phyloP scores from a whole-genome alignment of 2,329 filamentous ascomycete species.

The Colletotrichum sp. region DNA sequence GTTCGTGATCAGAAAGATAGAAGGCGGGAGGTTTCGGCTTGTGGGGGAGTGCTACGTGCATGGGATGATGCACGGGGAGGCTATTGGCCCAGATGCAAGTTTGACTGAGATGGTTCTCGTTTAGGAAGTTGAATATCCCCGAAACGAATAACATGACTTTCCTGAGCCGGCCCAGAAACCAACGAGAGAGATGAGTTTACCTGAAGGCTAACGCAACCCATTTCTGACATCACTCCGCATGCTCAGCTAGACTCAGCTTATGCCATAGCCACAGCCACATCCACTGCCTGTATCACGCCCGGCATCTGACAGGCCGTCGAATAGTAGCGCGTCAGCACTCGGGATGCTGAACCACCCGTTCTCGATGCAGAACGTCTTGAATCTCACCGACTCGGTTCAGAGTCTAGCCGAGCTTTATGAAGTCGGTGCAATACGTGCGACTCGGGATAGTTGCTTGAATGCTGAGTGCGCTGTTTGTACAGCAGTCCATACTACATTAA shows the following conservation, averaged over 20 bases:
- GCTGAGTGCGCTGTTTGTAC: background rate
- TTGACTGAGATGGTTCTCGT: background rate
- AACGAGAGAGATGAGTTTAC: rapidly evolving
- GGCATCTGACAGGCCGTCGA: background rate
- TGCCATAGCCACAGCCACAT: background rate
- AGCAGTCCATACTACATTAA: background rate
- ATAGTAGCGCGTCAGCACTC: background rate
- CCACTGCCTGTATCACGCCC: background rate
- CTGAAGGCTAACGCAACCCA: rapidly evolving
- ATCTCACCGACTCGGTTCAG: background rate
- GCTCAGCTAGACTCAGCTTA: background rate
- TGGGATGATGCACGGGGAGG: constrained; percentile 41
- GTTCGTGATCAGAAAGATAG: constrained; percentile 21
- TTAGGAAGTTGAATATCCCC: background rate
- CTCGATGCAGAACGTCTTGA: background rate
- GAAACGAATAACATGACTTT: background rate
- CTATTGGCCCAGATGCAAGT: constrained; percentile 15
- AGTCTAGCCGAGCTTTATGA: background rate
- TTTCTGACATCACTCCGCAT: background rate
- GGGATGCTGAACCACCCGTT: background rate
- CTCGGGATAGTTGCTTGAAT: background rate
- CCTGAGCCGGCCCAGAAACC: background rate
- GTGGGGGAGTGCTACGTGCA: constrained; percentile 43
- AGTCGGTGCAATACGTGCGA: background rate
- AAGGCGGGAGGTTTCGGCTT: constrained; percentile 1